A percentile compares a stretch with the other conserved stretches of the same genome.
Conservation (phyloP, 176 grass and related monocot species). For the Oryza brachyantha region DNA sequence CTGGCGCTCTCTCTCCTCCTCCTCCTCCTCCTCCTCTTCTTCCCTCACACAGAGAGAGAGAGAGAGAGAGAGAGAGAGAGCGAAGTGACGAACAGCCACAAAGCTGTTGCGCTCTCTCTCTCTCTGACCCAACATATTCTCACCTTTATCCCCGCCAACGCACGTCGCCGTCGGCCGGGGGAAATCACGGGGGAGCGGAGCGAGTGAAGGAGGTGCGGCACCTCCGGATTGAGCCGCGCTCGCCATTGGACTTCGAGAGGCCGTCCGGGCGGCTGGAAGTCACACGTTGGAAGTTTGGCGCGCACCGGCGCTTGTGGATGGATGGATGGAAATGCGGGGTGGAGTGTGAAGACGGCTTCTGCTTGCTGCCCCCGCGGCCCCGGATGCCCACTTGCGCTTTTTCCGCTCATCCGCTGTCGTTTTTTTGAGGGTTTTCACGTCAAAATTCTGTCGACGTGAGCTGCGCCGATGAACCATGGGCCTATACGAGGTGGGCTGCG, state of each 20-base stretch:
- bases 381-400: background rate
- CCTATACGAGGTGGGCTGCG: too few species aligned
- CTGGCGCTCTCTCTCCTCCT: background rate
- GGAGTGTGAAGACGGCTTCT: background rate
- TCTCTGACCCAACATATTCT: background rate
- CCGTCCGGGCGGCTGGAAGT: background rate
- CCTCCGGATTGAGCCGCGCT: constrained; percentile 13
- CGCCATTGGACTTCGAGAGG: background rate
- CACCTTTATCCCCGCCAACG: constrained; percentile 19
- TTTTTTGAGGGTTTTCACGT: background rate
- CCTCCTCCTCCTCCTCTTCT: background rate
- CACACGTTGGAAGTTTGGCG: constrained; percentile 28
- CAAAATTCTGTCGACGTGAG: background rate
- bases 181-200: constrained; percentile 18
- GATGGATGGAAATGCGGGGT: too few species aligned
- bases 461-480: too few species aligned
- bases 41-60: background rate
- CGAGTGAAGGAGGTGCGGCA: constrained; percentile 32
- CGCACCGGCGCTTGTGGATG: background rate
- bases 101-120: background rate
- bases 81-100: background rate
- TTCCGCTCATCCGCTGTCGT: too few species aligned
- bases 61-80: too few species aligned
- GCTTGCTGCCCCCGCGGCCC: background rate
- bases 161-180: constrained; percentile 18